Percentiles rank a stretch among this genome's conserved stretches.
phyloP scores from a whole-genome alignment of 1,284 basidiomycete genomes.

The Boletellus dicymbophilus region DNA sequence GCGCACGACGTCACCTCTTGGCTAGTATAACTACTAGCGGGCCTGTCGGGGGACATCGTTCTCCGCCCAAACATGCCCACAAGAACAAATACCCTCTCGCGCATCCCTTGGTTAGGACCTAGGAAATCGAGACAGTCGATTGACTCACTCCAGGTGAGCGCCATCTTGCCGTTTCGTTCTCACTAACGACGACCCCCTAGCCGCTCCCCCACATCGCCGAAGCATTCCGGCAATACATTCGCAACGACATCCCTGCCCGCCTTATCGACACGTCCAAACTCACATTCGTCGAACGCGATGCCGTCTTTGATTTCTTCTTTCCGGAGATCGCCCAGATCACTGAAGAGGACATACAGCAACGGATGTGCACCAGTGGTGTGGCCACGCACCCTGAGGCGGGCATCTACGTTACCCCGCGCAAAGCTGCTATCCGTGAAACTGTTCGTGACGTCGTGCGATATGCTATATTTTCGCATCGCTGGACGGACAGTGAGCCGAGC shows the following conservation, averaged over 20 bases:
- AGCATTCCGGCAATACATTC: slow-evolving; percentile 20
- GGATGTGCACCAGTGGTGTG: background rate
- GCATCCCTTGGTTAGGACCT: slow-evolving; percentile 3
- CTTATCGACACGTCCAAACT: slow-evolving; percentile 26
- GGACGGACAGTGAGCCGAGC: slow-evolving; percentile 25
- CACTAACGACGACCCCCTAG: slow-evolving; percentile 1
- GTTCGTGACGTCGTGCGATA: slow-evolving; percentile 23
- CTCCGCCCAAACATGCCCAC: background rate
- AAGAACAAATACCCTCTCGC: background rate
- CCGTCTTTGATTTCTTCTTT: slow-evolving; percentile 19
- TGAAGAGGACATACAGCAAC: slow-evolving; percentile 11
- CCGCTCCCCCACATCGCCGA: slow-evolving; percentile 7
- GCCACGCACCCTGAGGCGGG: slow-evolving; percentile 12
- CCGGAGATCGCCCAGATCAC: slow-evolving; percentile 20
- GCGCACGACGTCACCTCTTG: background rate
- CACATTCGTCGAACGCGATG: slow-evolving; percentile 21
- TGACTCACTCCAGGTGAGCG: slow-evolving; percentile 5
- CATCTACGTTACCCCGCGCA: slow-evolving; percentile 16
- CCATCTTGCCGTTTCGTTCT: background rate
- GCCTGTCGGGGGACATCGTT: no score
- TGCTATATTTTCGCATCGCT: slow-evolving; percentile 30
- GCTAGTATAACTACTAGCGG: slow-evolving; percentile 11
- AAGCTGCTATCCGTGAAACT: slow-evolving; percentile 17
- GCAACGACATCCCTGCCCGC: slow-evolving; percentile 28
- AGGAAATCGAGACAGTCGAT: background rate